Conservation (phyloP, 2,329 filamentous ascomycete species). For the Stromatinia cepivora region DNA sequence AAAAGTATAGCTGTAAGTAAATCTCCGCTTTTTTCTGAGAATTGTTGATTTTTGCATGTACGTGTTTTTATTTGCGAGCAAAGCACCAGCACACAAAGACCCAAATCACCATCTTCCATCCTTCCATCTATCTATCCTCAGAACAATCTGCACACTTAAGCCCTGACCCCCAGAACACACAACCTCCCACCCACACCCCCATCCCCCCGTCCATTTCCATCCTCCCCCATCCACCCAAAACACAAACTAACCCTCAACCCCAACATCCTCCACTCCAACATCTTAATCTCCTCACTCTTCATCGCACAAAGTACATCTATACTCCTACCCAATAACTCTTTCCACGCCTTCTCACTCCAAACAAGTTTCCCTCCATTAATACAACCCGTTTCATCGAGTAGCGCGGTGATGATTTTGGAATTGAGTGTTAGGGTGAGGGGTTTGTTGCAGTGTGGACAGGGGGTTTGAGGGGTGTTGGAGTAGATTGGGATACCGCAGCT, state of each 20-base stretch:
- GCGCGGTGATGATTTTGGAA: conserved; percentile 44
- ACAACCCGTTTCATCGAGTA: conserved; percentile 57
- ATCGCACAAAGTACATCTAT: conserved; percentile 45
- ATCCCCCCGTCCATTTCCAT: conserved; percentile 24
- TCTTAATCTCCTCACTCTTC: conserved; percentile 45
- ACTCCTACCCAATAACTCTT: conserved; percentile 48
- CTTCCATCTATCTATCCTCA: not conserved
- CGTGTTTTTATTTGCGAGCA: too few species aligned
- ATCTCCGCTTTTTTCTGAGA: too few species aligned
- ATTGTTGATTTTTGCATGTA: too few species aligned
- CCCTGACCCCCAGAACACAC: conserved; percentile 14
- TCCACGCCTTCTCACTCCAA: conserved; percentile 55
- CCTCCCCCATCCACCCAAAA: conserved; percentile 52
- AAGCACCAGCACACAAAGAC: too few species aligned
- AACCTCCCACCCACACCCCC: not conserved
- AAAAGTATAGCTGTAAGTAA: too few species aligned
- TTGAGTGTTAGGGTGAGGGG: conserved; percentile 43
- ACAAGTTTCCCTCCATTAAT: conserved; percentile 53
- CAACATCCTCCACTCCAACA: conserved; percentile 52
- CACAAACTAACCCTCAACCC: conserved; percentile 55
- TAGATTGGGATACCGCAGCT: conserved; percentile 57
- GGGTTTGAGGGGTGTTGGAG: conserved; percentile 47
- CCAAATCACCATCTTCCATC: not conserved
- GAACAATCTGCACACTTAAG: too few species aligned
- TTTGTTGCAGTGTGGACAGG: conserved; percentile 45